A percentile compares a stretch with the other conserved stretches of the same genome.
Conservation (phyloP, 768 basidiomycete species). For the Rossbeevera mucosa region DNA sequence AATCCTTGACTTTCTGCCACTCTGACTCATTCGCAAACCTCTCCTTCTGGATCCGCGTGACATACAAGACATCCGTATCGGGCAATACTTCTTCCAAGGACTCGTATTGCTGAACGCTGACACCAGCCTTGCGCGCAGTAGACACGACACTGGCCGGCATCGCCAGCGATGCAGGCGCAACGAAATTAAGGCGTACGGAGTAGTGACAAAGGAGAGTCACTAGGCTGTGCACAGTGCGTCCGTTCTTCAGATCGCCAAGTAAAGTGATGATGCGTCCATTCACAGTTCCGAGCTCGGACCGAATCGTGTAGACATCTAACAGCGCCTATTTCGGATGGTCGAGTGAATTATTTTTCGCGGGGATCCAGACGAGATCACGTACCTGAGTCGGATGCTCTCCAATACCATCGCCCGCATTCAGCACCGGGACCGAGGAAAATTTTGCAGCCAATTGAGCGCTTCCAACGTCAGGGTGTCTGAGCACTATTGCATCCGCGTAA, state of each 20-base stretch:
- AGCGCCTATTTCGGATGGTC: conserved; percentile 50
- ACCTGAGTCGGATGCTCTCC: conserved; percentile 98
- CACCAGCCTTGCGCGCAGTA: conserved; percentile 78
- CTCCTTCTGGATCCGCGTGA: conserved; percentile 95
- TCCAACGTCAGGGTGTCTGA: conserved; percentile 92
- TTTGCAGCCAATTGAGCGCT: conserved; percentile 96
- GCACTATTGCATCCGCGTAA: conserved; percentile 91
- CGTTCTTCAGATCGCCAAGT: conserved; percentile 96
- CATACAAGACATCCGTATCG: conserved; percentile 95
- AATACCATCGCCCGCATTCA: conserved; percentile 96
- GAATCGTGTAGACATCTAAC: conserved; percentile 89
- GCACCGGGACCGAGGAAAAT: conserved; percentile 88
- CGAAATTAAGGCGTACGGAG: conserved; percentile 92
- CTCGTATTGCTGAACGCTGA: conserved; percentile 75
- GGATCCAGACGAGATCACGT: conserved; percentile 18
- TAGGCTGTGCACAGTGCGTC: conserved; percentile 93
- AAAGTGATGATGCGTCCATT: conserved; percentile 92
- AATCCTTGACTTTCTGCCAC: conserved; percentile 88
- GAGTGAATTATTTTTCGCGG: background rate
- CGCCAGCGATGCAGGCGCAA: conserved; percentile 76
- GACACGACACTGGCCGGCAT: conserved; percentile 88
- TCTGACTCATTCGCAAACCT: conserved; percentile 77
- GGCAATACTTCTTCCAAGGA: conserved; percentile 87
- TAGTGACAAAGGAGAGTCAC: conserved; percentile 90
- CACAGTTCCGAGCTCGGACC: conserved; percentile 95